Evolutionary conservation across 176 grass and related monocot species (phyloP), one percentile per base, ranked within the genome.

Genomic region (Microstegium vimineum): DNA sequence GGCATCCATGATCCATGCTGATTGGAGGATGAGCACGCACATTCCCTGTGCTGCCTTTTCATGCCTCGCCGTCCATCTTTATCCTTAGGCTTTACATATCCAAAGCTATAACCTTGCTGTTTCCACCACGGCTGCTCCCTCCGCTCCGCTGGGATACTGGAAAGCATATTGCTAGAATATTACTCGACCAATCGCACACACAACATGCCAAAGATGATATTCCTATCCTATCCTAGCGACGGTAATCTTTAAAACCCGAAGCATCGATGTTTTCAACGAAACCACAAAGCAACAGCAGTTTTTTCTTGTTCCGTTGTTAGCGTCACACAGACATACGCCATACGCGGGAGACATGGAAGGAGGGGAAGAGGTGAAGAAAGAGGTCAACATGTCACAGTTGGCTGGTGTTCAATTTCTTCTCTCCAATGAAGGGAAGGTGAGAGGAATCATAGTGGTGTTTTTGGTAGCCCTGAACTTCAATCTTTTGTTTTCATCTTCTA

Each of bases 351-450:
- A 31, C 37, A 69, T 77, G 86, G 72, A 18, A 62, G 79, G 28
- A 32, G 49, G 4, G 1, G 42, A 43, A 6, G 79, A 69, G 33
- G 49, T 7, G 63, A 71, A 40, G 14, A 17, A 41, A 68, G 25
- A 35, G 23, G 66, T 40, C 42, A 35, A 3, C 5, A 6, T 72
- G 41, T 27, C 80, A 2, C 61, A 30, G 11, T 8, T 57, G 32
- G 41, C 23, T 22, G 81, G 85, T 32, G 70, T 78, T 33, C 38
- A 84, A 22, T 71, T 49, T 51, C 54, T 88, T 63, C 85, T 91
- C 32, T 77, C 85, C 40, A 68, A 28, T 77, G 85, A 54, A 70
- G 85, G 75, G 59, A 80, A 87, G 81, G 89, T 87, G 45, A 62
- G 30, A 14, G 17, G 8, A 46, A 30, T 32, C 16, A 4, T 42